A percentile compares a stretch with the other conserved stretches of the same genome.
These are phyloP conservation scores for Polytolypa hystricis DNA, from an alignment of 2,329 filamentous ascomycete genomes.

Conservation along the genomic window DNA sequence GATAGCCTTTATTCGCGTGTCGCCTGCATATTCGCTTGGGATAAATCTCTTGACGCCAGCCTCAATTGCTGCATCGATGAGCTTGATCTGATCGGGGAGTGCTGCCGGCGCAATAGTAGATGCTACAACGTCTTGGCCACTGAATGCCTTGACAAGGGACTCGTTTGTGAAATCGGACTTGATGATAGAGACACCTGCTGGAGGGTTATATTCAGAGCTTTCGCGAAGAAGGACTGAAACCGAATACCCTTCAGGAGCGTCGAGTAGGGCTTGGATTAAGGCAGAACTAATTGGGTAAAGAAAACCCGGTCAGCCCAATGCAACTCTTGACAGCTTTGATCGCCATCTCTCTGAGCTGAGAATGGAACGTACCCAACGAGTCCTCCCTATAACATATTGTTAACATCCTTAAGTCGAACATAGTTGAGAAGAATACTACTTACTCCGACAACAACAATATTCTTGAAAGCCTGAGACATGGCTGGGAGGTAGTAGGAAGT, in stretches of 20 bases:
- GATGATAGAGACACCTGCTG: conserved; percentile 8
- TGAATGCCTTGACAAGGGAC: conserved; percentile 13
- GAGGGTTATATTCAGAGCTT: conserved; percentile 8
- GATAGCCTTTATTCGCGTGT: conserved; percentile 7
- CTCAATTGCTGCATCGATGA: conserved; percentile 9
- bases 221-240: conserved; percentile 13
- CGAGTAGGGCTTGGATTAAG: conserved; percentile 7
- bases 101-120: conserved; percentile 11
- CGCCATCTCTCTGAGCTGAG: too few species aligned
- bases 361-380: conserved; percentile 6
- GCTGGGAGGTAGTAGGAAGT: too few species aligned
- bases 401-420: neutral
- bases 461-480: conserved; percentile 6
- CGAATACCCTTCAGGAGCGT: conserved; percentile 10
- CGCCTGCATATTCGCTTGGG: conserved; percentile 6
- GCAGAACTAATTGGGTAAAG: too few species aligned
- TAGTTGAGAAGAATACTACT: neutral
- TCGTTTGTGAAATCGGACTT: conserved; percentile 14
- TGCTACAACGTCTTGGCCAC: conserved; percentile 14
- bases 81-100: conserved; percentile 3
- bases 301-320: neutral
- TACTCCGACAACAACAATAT: conserved; percentile 5
- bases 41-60: conserved; percentile 7
- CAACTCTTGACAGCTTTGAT: neutral
- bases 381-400: conserved; percentile 1